Conservation (phyloP, 192 early-diverging fungal genomes). For the Backusella parvicylindrica region DNA sequence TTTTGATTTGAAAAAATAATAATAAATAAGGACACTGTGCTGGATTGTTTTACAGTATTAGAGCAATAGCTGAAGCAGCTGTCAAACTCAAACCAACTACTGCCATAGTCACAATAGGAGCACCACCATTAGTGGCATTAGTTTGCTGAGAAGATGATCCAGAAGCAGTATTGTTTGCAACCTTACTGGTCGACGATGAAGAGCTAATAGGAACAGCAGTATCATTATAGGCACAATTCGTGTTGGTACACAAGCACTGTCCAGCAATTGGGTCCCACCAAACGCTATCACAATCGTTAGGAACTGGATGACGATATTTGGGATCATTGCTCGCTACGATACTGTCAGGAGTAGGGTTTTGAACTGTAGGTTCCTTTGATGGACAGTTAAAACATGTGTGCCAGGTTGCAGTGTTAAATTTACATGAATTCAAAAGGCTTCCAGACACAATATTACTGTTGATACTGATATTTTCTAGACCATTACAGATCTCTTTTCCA, state of each 20-base stretch:
- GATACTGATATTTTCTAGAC: slow-evolving; percentile 45
- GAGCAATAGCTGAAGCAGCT: background rate
- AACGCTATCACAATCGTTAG: slow-evolving; percentile 60
- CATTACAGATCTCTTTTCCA: slow-evolving; percentile 70
- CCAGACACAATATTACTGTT: slow-evolving; percentile 34
- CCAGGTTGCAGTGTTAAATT: slow-evolving; percentile 45
- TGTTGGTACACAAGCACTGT: slow-evolving; percentile 55
- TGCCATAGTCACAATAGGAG: background rate
- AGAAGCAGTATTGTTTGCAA: background rate
- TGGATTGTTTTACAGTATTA: background rate
- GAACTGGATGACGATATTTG: slow-evolving; percentile 42
- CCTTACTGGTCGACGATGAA: background rate
- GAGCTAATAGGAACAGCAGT: slow-evolving; percentile 23
- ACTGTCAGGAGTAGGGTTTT: slow-evolving; percentile 41
- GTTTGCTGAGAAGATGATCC: background rate
- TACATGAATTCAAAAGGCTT: slow-evolving; percentile 39
- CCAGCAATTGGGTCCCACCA: slow-evolving; percentile 70
- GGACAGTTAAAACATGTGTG: slow-evolving; percentile 59
- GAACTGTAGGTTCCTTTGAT: slow-evolving; percentile 27
- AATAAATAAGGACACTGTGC: background rate
- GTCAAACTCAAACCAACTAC: background rate
- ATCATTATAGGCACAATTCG: slow-evolving; percentile 57
- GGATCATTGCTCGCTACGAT: slow-evolving; percentile 22
- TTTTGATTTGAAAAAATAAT: background rate
- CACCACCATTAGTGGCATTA: background rate